phyloP scores from a whole-genome alignment of 73 alveolate genomes.

The Paramecium octaurelia region DNA sequence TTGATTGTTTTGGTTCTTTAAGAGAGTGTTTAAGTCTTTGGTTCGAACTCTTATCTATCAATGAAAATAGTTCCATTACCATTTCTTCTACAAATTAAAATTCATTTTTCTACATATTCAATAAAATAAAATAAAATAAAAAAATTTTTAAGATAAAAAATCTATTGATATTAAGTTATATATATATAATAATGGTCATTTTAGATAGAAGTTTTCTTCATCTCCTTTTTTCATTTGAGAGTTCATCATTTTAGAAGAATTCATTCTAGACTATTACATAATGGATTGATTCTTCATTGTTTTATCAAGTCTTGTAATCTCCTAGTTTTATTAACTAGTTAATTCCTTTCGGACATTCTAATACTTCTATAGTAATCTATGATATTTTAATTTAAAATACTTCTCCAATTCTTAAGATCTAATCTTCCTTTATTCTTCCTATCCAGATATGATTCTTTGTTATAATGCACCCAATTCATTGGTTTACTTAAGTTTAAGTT shows the following conservation, averaged over 20 bases:
- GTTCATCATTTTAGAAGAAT: not conserved
- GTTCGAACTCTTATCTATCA: not conserved
- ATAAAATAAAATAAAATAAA: too few relatives aligned
- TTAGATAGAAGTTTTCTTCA: not conserved
- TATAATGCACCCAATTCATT: conserved; percentile 53
- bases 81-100: not conserved
- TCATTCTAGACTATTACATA: conserved; percentile 46
- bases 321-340: conserved; percentile 52
- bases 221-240: not conserved
- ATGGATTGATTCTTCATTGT: conserved; percentile 45
- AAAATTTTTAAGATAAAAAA: too few relatives aligned
- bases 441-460: conserved; percentile 57
- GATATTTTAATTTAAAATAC: not conserved
- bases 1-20: not conserved
- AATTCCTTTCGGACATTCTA: conserved; percentile 60
- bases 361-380: conserved; percentile 58
- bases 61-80: not conserved
- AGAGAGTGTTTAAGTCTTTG: not conserved
- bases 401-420: conserved; percentile 62
- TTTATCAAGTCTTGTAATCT: conserved; percentile 53
- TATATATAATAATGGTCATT: not conserved
- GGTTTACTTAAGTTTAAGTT: conserved; percentile 12
- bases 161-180: not conserved
- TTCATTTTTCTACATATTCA: not conserved
- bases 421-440: conserved; percentile 57